Evolutionary conservation across 2,329 filamentous ascomycete genomes (phyloP), one percentile per base, ranked within the genome.

Genomic region (Parastagonospora nodorum): DNA sequence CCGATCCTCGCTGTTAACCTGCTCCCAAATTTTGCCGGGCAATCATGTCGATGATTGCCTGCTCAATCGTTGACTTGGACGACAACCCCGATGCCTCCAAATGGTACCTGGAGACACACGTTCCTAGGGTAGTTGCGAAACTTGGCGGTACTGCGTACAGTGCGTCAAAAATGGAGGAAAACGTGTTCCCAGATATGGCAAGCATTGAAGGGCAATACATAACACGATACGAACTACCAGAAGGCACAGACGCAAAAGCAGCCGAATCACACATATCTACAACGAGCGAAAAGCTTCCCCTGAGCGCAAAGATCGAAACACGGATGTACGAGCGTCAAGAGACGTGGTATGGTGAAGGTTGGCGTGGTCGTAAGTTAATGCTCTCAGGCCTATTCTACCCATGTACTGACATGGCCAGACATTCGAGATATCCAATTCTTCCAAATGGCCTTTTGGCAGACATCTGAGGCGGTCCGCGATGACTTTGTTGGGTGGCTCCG

Each of bases 21-120:
- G 19, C 5, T 24, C 5, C 19, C 19, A 3, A 24, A 24, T 24
- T 24, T 24, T 24, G 19, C 19, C 19, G 9, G 15, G 40, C 24
- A 35, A 53, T 30, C 29, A 59, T 58, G 54, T 50, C 57, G 1
- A 58, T 49, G 37, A 41, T 60, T 35, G 51, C 54, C n/a, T 46
- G 44, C 27, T 43, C 53, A 16, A 58, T 55, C 55, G 44, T 48
- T 24, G 55, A 58, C 10, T 28, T 60, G 12, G 39, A 32, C 37
- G 50, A 58, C 11, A 41, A 51, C 16, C 24, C 35, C 6, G 48
- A 45, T 12, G 37, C 55, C 9, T 38, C 27, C 24, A 16, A 48
- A 24, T 56, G 50, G 52, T 56, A 60, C 32, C 48, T 53, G 43
- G 31, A 45, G 15, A 49, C 38, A 14, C 54, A 51, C 37, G 31